Conservation (phyloP, 2,329 filamentous ascomycete species). For the Alternaria conjuncta region DNA sequence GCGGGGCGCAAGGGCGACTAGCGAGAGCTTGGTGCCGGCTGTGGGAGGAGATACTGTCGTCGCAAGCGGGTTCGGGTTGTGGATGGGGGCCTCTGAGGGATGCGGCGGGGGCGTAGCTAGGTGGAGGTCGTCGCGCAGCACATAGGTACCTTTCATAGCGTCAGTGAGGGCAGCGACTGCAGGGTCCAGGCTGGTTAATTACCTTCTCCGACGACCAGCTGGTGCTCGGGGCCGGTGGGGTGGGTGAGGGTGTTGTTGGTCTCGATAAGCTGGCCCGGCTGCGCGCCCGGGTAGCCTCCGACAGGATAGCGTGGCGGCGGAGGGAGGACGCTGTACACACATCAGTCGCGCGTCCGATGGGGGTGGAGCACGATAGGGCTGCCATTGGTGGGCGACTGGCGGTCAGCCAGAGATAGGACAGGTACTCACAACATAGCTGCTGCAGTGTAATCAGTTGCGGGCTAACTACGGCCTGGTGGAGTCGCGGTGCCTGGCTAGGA, state of each 20-base stretch:
- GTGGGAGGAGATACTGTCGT: conserved; percentile 85
- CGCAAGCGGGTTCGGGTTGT: conserved; percentile 89
- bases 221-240: conserved; percentile 81
- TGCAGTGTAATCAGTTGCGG: conserved; percentile 33
- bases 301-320: conserved; percentile 86
- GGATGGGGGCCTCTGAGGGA: conserved; percentile 85
- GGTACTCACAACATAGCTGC: conserved; percentile 47
- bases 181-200: conserved; percentile 22
- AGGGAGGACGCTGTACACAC: conserved; percentile 65
- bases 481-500: conserved; percentile 15
- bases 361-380: conserved; percentile 20
- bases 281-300: conserved; percentile 74
- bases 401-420: conserved; percentile 14
- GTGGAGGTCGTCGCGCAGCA: conserved; percentile 87
- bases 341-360: conserved; percentile 33
- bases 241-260: conserved; percentile 88
- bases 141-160: conserved; percentile 74
- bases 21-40: conserved; percentile 81
- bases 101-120: conserved; percentile 94
- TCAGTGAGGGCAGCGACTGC: conserved; percentile 23
- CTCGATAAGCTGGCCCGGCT: conserved; percentile 82
- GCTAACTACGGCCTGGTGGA: conserved; percentile 4
- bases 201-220: conserved; percentile 95
- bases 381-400: conserved; percentile 35
- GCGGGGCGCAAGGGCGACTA: conserved; percentile 71